Conservation (phyloP, 306 rosid genomes). For the Lathyrus sativus region DNA sequence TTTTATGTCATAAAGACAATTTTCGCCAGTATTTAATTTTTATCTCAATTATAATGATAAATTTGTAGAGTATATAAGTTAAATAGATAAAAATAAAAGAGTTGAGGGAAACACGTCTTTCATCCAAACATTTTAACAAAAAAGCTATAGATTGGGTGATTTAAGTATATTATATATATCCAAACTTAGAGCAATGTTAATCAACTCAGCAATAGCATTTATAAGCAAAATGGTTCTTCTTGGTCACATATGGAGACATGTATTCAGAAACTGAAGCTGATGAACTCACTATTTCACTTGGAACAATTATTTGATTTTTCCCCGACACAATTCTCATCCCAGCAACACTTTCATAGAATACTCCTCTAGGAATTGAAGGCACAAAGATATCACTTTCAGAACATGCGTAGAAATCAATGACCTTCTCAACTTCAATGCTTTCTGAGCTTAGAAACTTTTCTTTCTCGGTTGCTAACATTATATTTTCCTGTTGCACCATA, state of each 20-base stretch:
- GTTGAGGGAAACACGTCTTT: no score
- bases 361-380: constrained; percentile 32
- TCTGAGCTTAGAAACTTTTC: constrained; percentile 37
- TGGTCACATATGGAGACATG: constrained; percentile 44
- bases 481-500: constrained; percentile 38
- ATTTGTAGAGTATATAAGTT: no score
- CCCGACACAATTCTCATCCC: constrained; percentile 52
- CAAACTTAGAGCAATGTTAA: not conserved
- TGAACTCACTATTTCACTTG: constrained; percentile 28
- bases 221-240: constrained; percentile 45
- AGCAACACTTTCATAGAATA: constrained; percentile 45
- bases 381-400: constrained; percentile 48
- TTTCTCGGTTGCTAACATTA: constrained; percentile 33
- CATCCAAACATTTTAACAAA: no score
- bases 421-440: constrained; percentile 38
- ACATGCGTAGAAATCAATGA: constrained; percentile 42
- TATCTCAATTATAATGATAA: no score
- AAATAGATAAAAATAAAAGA: no score
- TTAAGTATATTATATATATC: not conserved
- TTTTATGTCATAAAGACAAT: no score
- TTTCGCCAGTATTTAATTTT: no score
- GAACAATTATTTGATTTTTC: constrained; percentile 42
- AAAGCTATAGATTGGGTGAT: no score
- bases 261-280: constrained; percentile 35
- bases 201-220: constrained; percentile 41